Evolutionary conservation across 78 protist genomes (phyloP), one percentile per base, ranked within the genome.

Genomic region (Dictyostelium purpureum): DNA sequence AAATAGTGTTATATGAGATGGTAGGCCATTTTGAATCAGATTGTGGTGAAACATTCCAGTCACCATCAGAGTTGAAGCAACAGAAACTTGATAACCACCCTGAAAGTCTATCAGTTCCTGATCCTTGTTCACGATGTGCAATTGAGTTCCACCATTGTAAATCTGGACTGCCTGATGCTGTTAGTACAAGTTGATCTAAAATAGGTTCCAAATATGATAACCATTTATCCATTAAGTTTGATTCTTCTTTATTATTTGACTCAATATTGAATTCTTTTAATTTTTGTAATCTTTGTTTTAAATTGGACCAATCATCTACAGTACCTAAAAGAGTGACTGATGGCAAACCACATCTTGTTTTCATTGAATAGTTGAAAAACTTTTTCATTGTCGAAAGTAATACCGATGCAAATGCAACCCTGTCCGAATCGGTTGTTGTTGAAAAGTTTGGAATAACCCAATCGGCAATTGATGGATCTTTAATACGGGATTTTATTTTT

Each of bases 381-480:
- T 24, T 75, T 40, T 90, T 49, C 21, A 90, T 14, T 19, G 94
- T 63, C 24, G 94, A 79, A 94, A 90, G 89, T 14, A 70, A 28
- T 5, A 73, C 54, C 0, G 94, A 21, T 11, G 89, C 43, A 16
- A 89, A 54, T 31, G 52, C 81, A 24, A 90, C 37, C 4, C 21
- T 81, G 28, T 90, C 93, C 1, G 33, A 73, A 6, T 3, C 9
- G 0, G 94, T 90, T 7, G 94, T 87, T 11, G 94, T 90, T 12
- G 94, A 35, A 77, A 90, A 90, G 6, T 51, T 42, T 28, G 90
- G 94, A 10, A 90, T 31, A 1, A 79, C 11, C 94, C 94, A 90
- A 51, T 83, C 90, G 12, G 45, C 28, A 19, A 90, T 40, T 1
- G 83, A 74, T 28, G 90, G n/a, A 61, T 90, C 94, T 47, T 89